Percentiles rank a stretch among this genome's conserved stretches.
These are phyloP conservation scores for Taiozyma sp. DNA, from an alignment of 1,139 yeast species.

Conservation along the genomic window DNA sequence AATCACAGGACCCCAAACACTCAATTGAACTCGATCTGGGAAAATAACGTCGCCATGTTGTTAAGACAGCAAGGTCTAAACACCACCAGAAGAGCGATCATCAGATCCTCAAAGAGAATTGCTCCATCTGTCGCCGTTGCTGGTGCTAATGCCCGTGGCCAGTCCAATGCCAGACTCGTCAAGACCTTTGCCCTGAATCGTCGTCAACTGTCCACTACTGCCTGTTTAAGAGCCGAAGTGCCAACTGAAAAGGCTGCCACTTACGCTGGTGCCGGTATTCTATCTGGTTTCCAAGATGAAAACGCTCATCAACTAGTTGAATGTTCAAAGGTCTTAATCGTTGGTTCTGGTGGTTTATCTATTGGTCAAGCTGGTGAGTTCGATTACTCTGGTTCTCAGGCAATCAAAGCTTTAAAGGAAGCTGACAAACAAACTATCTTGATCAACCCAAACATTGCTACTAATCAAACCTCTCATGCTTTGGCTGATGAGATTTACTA, in stretches of 20 bases:
- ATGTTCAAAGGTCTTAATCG: conserved; percentile 81
- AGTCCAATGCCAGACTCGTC: conserved; percentile 7
- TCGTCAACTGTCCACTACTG: conserved; percentile 17
- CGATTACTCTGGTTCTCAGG: conserved; percentile 97
- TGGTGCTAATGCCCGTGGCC: conserved; percentile 13
- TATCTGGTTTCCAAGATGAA: conserved; percentile 38
- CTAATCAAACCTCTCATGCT: conserved; percentile 94
- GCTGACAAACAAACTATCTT: conserved; percentile 80
- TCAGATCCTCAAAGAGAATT: conserved; percentile 14
- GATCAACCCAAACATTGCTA: conserved; percentile 95
- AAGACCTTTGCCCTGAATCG: conserved; percentile 1
- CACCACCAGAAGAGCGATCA: conserved; percentile 18
- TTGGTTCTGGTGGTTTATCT: conserved; percentile 96
- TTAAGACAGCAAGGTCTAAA: conserved; percentile 22
- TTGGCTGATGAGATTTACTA: conserved; percentile 94
- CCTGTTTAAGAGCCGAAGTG: conserved; percentile 13
- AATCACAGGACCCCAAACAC: neutral
- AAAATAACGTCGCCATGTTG: conserved; percentile 10
- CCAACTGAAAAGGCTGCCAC: conserved; percentile 27
- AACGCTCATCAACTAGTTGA: conserved; percentile 55
- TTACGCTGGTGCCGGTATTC: conserved; percentile 53
- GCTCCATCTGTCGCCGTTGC: conserved; percentile 11
- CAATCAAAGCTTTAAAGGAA: conserved; percentile 91
- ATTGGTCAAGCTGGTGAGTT: conserved; percentile 99
- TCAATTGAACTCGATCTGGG: neutral